phyloP scores from a whole-genome alignment of 768 basidiomycete genomes.

The Sarcomyxa edulis region DNA sequence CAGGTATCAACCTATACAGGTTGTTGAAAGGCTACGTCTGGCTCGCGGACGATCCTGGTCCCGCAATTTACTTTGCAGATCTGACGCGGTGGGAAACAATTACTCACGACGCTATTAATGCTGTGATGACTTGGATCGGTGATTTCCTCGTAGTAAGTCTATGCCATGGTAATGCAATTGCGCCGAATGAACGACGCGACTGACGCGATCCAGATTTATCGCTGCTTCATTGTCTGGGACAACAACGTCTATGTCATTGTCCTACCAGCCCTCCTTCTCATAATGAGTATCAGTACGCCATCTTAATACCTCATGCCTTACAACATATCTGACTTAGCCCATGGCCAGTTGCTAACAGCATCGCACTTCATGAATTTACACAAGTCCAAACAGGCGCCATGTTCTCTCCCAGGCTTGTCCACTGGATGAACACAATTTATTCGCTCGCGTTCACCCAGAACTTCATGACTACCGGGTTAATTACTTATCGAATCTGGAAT shows the following conservation, averaged over 20 bases:
- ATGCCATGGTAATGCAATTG: background rate
- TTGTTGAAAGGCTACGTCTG: slow-evolving; percentile 14
- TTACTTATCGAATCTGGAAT: slow-evolving; percentile 31
- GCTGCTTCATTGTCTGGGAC: slow-evolving; percentile 36
- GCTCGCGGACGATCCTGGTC: slow-evolving; percentile 5
- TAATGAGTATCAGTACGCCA: slow-evolving; percentile 27
- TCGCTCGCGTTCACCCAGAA: slow-evolving; percentile 35
- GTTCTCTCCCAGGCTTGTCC: slow-evolving; percentile 23
- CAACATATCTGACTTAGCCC: background rate
- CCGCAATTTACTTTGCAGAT: slow-evolving; percentile 11
- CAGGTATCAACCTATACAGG: slow-evolving; percentile 14
- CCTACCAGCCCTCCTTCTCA: slow-evolving; percentile 26
- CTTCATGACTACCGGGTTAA: slow-evolving; percentile 34
- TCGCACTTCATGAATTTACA: slow-evolving; percentile 14
- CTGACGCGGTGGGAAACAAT: slow-evolving; percentile 15
- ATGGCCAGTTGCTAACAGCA: slow-evolving; percentile 22
- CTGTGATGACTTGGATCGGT: slow-evolving; percentile 14
- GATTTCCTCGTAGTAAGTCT: slow-evolving; percentile 12
- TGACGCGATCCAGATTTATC: slow-evolving; percentile 18
- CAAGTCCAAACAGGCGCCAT: slow-evolving; percentile 20
- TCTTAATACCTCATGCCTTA: background rate
- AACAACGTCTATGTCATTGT: slow-evolving; percentile 25
- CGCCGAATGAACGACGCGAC: background rate
- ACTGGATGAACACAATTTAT: slow-evolving; percentile 28
- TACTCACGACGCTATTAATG: slow-evolving; percentile 11